phyloP scores from a whole-genome alignment of 495 filamentous ascomycete genomes.

The Penicillium paradoxum region DNA sequence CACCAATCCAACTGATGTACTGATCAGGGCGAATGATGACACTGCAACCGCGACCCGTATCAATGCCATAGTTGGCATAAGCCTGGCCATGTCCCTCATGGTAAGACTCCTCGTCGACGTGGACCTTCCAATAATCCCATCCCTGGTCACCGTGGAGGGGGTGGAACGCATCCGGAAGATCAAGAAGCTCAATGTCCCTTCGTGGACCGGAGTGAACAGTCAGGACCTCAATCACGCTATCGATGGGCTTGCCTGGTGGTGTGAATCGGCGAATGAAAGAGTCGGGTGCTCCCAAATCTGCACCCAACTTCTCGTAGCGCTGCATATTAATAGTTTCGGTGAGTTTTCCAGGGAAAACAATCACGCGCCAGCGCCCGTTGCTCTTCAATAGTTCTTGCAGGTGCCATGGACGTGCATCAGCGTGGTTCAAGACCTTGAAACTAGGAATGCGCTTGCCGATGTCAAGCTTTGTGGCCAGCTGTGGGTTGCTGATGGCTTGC shows the following conservation, averaged over 20 bases:
- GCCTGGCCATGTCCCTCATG: constrained; percentile 57
- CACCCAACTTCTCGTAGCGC: constrained; percentile 44
- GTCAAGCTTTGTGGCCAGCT: constrained; percentile 35
- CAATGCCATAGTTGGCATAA: constrained; percentile 56
- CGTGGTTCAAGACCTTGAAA: constrained; percentile 52
- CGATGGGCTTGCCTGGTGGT: constrained; percentile 27
- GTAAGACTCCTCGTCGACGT: constrained; percentile 57
- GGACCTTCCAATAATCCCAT: constrained; percentile 63
- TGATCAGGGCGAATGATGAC: constrained; percentile 59
- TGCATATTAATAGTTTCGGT: constrained; percentile 27
- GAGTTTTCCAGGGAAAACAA: constrained; percentile 60
- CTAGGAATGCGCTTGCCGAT: constrained; percentile 50
- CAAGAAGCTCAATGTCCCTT: constrained; percentile 43
- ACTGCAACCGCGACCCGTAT: constrained; percentile 50
- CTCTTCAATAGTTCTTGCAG: constrained; percentile 40
- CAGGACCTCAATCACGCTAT: constrained; percentile 50
- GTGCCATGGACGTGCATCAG: constrained; percentile 53
- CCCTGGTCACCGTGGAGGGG: constrained; percentile 47
- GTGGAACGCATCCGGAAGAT: constrained; percentile 53
- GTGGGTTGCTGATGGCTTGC: constrained; percentile 31
- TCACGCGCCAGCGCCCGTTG: constrained; percentile 55
- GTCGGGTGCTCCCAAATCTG: constrained; percentile 29
- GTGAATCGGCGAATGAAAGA: constrained; percentile 45
- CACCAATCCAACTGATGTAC: constrained; percentile 56
- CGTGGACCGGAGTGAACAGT: constrained; percentile 51